phyloP scores from a whole-genome alignment of 306 rosid species.

The Dalbergia cochinchinensis region DNA sequence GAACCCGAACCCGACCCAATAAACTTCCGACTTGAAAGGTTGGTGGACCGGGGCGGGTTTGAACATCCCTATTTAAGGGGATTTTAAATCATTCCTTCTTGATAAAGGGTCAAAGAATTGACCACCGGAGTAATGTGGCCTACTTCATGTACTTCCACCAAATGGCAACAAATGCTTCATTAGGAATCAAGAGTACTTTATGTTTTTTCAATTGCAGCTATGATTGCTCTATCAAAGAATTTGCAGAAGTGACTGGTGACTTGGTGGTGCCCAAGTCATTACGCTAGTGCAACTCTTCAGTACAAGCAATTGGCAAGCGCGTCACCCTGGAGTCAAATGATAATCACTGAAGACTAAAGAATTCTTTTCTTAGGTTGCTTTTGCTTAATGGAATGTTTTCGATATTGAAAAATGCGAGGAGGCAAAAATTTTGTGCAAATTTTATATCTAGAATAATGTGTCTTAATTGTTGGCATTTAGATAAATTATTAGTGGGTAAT shows the following conservation, averaged over 20 bases:
- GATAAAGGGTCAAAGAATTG: not conserved
- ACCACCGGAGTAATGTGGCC: constrained; percentile 21
- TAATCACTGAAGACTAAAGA: not conserved
- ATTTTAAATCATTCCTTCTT: not conserved
- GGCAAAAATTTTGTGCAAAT: no score
- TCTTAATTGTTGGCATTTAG: no score
- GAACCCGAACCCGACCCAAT: no score
- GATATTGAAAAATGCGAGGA: not conserved
- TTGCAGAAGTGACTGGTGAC: constrained; percentile 2
- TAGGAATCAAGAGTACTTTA: not conserved
- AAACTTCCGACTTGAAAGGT: no score
- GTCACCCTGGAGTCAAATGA: constrained; percentile 37
- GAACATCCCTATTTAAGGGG: no score
- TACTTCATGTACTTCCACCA: constrained; percentile 38
- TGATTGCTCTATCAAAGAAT: not conserved
- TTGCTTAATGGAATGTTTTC: constrained; percentile 1
- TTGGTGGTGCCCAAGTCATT: constrained; percentile 41
- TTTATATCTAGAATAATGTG: no score
- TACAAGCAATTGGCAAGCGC: constrained; percentile 55
- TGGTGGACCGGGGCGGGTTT: no score
- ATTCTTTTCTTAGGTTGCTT: not conserved
- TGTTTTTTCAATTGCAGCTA: not conserved
- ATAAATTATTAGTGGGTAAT: no score
- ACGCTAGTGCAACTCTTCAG: constrained; percentile 48
- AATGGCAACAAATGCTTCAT: constrained; percentile 14